phyloP scores from a whole-genome alignment of 2,329 filamentous ascomycete species.

The Claviceps sp. region DNA sequence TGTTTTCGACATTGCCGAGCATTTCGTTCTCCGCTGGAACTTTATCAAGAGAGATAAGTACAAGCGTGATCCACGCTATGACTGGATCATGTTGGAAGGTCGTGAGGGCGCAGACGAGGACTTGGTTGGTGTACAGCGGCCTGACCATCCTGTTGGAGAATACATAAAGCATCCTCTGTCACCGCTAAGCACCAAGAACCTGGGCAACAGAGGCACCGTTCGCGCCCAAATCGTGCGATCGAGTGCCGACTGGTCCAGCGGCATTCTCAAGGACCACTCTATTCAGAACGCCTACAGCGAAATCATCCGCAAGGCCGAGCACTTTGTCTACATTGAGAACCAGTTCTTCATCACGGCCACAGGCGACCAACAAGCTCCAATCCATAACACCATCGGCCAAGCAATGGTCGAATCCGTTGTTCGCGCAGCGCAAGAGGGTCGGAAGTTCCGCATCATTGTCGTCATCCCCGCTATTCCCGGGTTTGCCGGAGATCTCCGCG shows the following conservation, averaged over 20 bases:
- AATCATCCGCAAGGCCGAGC: constrained; percentile 73
- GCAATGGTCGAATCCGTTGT: constrained; percentile 88
- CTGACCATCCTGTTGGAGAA: constrained; percentile 76
- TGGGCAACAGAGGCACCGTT: constrained; percentile 55
- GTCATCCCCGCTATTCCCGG: constrained; percentile 85
- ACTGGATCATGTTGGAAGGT: constrained; percentile 73
- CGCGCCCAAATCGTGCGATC: constrained; percentile 80
- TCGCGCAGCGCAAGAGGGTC: constrained; percentile 62
- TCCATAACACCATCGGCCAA: constrained; percentile 76
- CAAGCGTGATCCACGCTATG: constrained; percentile 71
- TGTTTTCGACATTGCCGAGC: constrained; percentile 88
- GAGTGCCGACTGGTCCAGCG: constrained; percentile 86
- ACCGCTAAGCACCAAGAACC: constrained; percentile 52
- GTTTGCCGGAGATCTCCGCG: constrained; percentile 80
- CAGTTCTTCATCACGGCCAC: constrained; percentile 98
- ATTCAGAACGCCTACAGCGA: constrained; percentile 83
- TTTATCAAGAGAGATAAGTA: constrained; percentile 97
- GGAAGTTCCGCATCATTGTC: constrained; percentile 85
- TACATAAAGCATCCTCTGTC: constrained; percentile 71
- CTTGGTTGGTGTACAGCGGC: constrained; percentile 74
- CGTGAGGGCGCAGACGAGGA: constrained; percentile 69
- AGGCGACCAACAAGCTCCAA: constrained; percentile 69
- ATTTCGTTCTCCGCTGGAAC: constrained; percentile 92
- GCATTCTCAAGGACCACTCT: constrained; percentile 70
- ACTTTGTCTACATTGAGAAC: constrained; percentile 96